Base-by-base conservation (phyloP, 1,284 basidiomycete genomes). In the Fomitopsis betulina region DNA sequence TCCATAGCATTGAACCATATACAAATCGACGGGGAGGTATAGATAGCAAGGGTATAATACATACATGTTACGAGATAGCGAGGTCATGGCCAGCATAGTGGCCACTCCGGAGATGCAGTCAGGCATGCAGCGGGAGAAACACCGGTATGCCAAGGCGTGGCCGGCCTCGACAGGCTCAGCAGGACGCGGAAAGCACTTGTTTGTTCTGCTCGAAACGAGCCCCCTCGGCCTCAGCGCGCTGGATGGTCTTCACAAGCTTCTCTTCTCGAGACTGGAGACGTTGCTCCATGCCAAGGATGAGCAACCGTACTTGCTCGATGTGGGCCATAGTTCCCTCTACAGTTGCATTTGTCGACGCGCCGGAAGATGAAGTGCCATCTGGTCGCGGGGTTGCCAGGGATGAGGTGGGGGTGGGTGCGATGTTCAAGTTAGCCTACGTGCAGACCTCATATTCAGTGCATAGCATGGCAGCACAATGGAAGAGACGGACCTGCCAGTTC, bases 281-380 rank as follows among this genome's bases (percentile, higher is more conserved):
- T 64, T 90, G 83, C 61, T 90, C 87, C 85, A 91, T 90, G 0
- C 89, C 89, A 15, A 91, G 75, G 17, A 91, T 80, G 35, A 91
- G 72, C 62, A 87, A 72, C 35, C 85, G 81, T 6, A 91, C 78
- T 62, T 89, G 84, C 62, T 91, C 88, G 40, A 91, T 77, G 58
- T 87, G 85, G 2, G 84, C 79, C 8, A 82, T 68, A 1, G 75
- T 74, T 62, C 75, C 76, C 39, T 75, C 66, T 57, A 65, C 55
- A 52, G 58, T 65, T 2, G 60, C 61, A 30, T 58, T 40, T 17
- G 43, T 15, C 25, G 49, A 6, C 5, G 66, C 49, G 23, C 39
- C 42, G 9, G 15, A 33, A 21, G 12, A 23, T 3, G 59, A 35
- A 13, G 37, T 53, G 7, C 27, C 49, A 21, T 35, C 58, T 47